Conservation (phyloP, 2,329 filamentous ascomycete genomes). For the Fonsecaea multimorphosa region DNA sequence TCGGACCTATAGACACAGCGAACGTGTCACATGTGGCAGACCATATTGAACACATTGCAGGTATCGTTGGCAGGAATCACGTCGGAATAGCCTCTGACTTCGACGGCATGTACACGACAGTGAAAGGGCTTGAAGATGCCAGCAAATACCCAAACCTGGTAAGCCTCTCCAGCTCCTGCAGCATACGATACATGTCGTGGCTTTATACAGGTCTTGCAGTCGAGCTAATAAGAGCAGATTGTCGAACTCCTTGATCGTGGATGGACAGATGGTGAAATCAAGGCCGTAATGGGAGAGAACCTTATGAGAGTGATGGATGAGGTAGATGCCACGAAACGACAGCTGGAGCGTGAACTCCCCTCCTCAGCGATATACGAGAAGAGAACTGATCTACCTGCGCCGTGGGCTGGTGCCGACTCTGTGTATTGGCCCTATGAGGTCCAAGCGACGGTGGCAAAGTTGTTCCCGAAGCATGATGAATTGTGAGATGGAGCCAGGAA, state of each 20-base stretch:
- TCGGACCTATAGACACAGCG: constrained; percentile 5
- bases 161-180: constrained; percentile 1
- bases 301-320: constrained; percentile 81
- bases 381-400: constrained; percentile 29
- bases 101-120: constrained; percentile 56
- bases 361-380: constrained; percentile 30
- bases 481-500: constrained; percentile 11
- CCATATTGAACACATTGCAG: constrained; percentile 46
- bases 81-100: constrained; percentile 48
- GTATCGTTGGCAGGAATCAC: constrained; percentile 44
- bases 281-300: constrained; percentile 80
- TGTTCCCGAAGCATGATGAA: constrained; percentile 28
- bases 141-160: constrained; percentile 75
- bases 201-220: too few species aligned
- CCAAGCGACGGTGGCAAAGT: constrained; percentile 22
- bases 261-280: constrained; percentile 73
- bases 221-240: constrained; percentile 50
- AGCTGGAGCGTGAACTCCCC: constrained; percentile 14
- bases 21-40: constrained; percentile 44
- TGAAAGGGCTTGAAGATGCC: constrained; percentile 80
- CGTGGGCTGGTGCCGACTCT: constrained; percentile 19
- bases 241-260: constrained; percentile 74
- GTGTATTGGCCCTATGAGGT: constrained; percentile 27
- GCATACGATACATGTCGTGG: too few species aligned
- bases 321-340: constrained; percentile 66